These are phyloP conservation scores for Vanrija sp. DNA, from an alignment of 1,284 basidiomycete species.

Conservation along the genomic window DNA sequence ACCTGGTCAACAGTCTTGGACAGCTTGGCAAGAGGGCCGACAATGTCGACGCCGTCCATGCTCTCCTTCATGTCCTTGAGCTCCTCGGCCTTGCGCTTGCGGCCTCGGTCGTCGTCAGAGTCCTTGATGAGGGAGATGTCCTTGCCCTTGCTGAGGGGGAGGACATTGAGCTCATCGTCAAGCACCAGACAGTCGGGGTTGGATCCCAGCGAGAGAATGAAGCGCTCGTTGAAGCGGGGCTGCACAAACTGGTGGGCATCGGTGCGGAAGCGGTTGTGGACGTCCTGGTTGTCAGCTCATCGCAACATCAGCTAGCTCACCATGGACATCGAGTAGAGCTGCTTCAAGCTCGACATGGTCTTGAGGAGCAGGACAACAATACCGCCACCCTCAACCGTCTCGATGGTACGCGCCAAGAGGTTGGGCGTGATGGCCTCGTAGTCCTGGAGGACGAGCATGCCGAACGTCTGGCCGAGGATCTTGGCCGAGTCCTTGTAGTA, in stretches of 20 bases:
- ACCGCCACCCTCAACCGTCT: conserved; percentile 97
- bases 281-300: conserved; percentile 60
- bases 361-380: conserved; percentile 87
- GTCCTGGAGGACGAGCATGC: conserved; percentile 96
- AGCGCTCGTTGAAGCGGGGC: conserved; percentile 97
- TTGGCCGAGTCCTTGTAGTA: conserved; percentile 94
- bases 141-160: conserved; percentile 94
- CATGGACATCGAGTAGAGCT: conserved; percentile 96
- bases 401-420: conserved; percentile 90
- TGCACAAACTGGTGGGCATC: conserved; percentile 84
- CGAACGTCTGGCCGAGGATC: conserved; percentile 94
- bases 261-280: conserved; percentile 88
- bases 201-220: conserved; percentile 87
- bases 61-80: conserved; percentile 77
- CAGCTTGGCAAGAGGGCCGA: conserved; percentile 86
- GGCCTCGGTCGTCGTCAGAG: conserved; percentile 41
- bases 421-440: conserved; percentile 99
- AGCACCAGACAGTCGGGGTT: conserved; percentile 88
- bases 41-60: conserved; percentile 77
- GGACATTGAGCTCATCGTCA: conserved; percentile 96
- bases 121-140: conserved; percentile 62
- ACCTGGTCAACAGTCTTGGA: conserved; percentile 89
- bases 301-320: conserved; percentile 51
- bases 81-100: conserved; percentile 53
- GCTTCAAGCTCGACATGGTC: conserved; percentile 89